Base-by-base conservation (phyloP, 305 asterid species). In the Plantago coronopus region DNA sequence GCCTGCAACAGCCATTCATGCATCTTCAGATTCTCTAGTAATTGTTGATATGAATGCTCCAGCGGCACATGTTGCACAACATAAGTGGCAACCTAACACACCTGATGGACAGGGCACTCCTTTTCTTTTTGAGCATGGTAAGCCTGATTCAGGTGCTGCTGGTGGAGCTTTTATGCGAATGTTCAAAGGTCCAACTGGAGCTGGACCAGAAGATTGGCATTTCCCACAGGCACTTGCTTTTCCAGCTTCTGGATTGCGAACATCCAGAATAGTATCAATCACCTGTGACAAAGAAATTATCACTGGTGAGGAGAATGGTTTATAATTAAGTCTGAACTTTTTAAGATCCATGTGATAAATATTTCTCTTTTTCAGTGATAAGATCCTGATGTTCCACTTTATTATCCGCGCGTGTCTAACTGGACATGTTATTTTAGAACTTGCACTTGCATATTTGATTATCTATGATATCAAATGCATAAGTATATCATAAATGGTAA, bases 81-180 rank as follows among this genome's bases (percentile, higher is more conserved):
- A 94, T 68, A 94, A 85, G 78, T 94, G 99, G 99, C 99, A 94
- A 76, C 97, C 96, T 46, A 94, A 94, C 77, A 90, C 99, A 61
- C 99, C 99, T 40, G 99, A 90, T 76, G 99, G 97, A 54, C 94
- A 84, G 67, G 99, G 99, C 48, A 48, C 94, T 17, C 97, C 96
- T 66, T 94, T 94, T 80, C 96, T 94, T 72, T 90, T 94, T 76
- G 83, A 94, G 65, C 96, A 87, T 58, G 96, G 95, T 66, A 90
- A 83, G 71, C 85, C 96, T 46, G 82, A 72, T 76, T 69, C 88
- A 57, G 81, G 81, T 69, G 80, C 89, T 54, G 80, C 85, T 68
- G 87, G 82, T 80, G 97, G 96, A 75, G 73, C 86, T 57, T 94
- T 94, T 81, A 87, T 94, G 91, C 95, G 96, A 62, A 94, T 94